A percentile compares a stretch with the other conserved stretches of the same genome.
phyloP scores from a whole-genome alignment of 129 eudicot species.

The Pseudognaphalium luteoalbum region DNA sequence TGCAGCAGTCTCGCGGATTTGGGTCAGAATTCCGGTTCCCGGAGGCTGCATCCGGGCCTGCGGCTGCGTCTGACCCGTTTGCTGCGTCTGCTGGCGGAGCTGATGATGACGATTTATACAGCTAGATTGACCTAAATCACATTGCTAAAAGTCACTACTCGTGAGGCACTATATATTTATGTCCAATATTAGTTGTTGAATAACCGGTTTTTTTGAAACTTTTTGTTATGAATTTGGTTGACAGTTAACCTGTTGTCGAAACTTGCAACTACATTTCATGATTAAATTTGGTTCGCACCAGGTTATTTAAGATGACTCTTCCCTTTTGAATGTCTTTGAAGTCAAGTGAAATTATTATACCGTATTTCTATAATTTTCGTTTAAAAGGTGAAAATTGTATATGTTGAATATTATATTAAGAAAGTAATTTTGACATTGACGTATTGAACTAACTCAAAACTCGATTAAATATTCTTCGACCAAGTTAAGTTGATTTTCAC shows the following conservation, averaged over 20 bases:
- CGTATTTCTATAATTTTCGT: too few species aligned
- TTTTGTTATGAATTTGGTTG: slow-evolving; percentile 21
- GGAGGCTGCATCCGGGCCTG: slow-evolving; percentile 38
- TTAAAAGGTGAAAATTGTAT: too few species aligned
- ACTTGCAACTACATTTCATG: slow-evolving; percentile 16
- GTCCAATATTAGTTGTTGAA: neutral
- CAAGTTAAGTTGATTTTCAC: neutral
- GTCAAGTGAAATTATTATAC: too few species aligned
- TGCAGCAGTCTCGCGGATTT: slow-evolving; percentile 79
- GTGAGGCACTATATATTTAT: neutral
- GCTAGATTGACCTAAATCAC: slow-evolving; percentile 29
- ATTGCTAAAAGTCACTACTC: neutral
- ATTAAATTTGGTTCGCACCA: slow-evolving; percentile 10
- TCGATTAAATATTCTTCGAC: too few species aligned
- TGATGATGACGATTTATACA: slow-evolving; percentile 68
- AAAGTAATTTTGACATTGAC: too few species aligned
- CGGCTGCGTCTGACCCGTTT: slow-evolving; percentile 60
- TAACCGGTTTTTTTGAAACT: neutral
- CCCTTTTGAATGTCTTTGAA: neutral
- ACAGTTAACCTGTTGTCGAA: neutral
- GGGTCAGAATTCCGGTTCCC: slow-evolving; percentile 73
- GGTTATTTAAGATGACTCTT: neutral
- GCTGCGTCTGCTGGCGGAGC: slow-evolving; percentile 65
- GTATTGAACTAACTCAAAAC: too few species aligned
- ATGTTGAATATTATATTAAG: too few species aligned